Percentiles rank a stretch among this genome's conserved stretches.
Conservation (phyloP, 352 stramenopile genomes). For the Phytophthora fragariae region DNA sequence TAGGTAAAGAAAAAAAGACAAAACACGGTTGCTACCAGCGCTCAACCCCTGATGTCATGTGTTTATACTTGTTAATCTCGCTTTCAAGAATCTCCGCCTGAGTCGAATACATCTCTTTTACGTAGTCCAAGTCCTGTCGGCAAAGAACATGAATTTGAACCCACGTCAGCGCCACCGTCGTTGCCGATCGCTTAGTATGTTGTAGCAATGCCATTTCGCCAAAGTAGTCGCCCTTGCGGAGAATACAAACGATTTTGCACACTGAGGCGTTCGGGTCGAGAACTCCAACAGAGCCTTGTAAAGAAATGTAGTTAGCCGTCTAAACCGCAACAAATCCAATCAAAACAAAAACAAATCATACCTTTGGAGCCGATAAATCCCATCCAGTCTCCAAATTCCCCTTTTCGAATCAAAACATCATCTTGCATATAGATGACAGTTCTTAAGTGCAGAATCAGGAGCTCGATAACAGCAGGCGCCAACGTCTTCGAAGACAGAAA, state of each 20-base stretch:
- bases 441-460: constrained; percentile 76
- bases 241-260: constrained; percentile 68
- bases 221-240: constrained; percentile 73
- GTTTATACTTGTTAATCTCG: constrained; percentile 74
- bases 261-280: constrained; percentile 58
- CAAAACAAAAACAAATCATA: no score
- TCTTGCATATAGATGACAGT: constrained; percentile 88
- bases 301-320: constrained; percentile 17
- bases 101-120: constrained; percentile 67
- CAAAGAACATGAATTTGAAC: constrained; percentile 78
- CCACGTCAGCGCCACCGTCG: constrained; percentile 71
- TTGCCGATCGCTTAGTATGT: constrained; percentile 64
- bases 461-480: constrained; percentile 70
- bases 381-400: constrained; percentile 85
- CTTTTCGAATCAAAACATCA: constrained; percentile 79
- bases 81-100: constrained; percentile 65
- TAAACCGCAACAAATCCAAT: no score
- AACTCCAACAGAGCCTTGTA: constrained; percentile 73
- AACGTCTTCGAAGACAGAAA: constrained; percentile 74
- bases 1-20: not conserved
- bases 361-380: constrained; percentile 60
- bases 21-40: constrained; percentile 47
- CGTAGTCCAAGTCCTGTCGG: constrained; percentile 61
- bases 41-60: constrained; percentile 66
- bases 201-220: constrained; percentile 80